Conservation (phyloP, 176 grass and related monocot genomes). For the Musa schizocarpa region DNA sequence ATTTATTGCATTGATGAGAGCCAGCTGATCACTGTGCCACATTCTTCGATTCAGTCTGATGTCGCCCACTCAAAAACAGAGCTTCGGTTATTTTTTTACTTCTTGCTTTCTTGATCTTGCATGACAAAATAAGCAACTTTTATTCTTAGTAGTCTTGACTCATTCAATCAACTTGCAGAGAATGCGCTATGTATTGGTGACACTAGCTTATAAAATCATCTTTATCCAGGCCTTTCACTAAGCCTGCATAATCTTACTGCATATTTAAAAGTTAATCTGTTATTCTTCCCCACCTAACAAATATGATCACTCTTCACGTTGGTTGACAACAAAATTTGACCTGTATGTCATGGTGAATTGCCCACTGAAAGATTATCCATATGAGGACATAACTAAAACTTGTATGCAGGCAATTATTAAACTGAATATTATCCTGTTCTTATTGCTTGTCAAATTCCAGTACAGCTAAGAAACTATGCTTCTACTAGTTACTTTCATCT, state of each 20-base stretch:
- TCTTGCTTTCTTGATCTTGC: neutral
- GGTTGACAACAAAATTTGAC: neutral
- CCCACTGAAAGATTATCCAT: neutral
- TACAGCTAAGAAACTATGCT: neutral
- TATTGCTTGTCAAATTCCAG: neutral
- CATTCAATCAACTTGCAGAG: neutral
- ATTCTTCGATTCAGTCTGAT: constrained; percentile 75
- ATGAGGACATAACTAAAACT: neutral
- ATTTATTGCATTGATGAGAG: constrained; percentile 90
- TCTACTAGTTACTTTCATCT: neutral
- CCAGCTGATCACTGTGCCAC: constrained; percentile 76
- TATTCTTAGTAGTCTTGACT: neutral
- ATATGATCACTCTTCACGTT: neutral
- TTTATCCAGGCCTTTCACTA: neutral
- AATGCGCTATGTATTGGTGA: neutral
- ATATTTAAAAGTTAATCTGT: too few relatives aligned
- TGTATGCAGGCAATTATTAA: neutral
- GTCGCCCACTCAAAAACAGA: constrained; percentile 78
- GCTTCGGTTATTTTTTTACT: constrained; percentile 43
- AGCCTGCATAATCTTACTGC: neutral
- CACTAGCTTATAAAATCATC: neutral
- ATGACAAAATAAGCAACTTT: neutral
- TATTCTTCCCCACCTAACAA: neutral
- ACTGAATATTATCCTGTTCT: neutral
- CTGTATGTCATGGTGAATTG: neutral